These are phyloP conservation scores for Solanum hybrid DNA, from an alignment of 305 asterid species.

Conservation along the genomic window DNA sequence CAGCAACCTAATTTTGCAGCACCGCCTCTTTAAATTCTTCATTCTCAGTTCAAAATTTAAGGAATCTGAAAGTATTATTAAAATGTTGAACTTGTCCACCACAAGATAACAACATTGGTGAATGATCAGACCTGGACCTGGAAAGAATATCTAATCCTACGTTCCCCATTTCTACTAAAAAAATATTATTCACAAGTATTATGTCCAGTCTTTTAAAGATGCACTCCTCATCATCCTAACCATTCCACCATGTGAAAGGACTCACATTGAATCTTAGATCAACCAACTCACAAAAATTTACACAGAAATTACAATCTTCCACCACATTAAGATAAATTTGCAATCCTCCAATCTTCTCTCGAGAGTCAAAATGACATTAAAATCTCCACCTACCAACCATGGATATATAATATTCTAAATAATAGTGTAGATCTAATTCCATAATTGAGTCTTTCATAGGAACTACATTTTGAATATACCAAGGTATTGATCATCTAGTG, in stretches of 20 bases:
- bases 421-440: background rate
- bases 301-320: background rate
- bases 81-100: background rate
- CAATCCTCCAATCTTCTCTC: too few species aligned
- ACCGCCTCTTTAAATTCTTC: background rate
- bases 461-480: background rate
- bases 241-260: background rate
- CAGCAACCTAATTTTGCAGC: background rate
- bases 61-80: background rate
- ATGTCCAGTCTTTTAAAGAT: background rate
- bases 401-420: background rate
- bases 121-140: background rate
- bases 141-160: background rate
- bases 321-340: background rate
- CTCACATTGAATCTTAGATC: background rate
- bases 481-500: background rate
- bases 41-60: background rate
- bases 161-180: background rate
- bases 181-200: background rate
- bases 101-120: background rate
- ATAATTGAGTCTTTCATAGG: background rate
- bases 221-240: background rate
- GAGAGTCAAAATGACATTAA: too few species aligned
- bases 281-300: background rate
- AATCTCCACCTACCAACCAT: background rate